Percentiles rank a stretch among this genome's conserved stretches.
phyloP scores from a whole-genome alignment of 202 grass and related monocot species.

The Panicum virgatum region DNA sequence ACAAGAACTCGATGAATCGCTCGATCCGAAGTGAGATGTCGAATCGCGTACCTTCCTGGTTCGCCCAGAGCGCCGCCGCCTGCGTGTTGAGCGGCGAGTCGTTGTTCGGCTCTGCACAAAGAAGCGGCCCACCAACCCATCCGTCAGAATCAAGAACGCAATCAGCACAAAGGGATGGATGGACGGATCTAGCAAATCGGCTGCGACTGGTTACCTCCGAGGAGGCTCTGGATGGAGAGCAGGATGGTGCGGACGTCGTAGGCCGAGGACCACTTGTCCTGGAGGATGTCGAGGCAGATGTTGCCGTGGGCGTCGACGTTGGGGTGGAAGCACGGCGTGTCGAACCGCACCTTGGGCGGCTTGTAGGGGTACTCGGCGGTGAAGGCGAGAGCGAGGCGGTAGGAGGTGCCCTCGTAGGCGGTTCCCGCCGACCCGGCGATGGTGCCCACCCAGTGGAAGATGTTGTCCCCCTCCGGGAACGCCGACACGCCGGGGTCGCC shows the following conservation, averaged over 20 bases:
- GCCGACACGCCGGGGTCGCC: slow-evolving; percentile 88
- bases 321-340: slow-evolving; percentile 82
- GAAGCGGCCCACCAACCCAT: background rate
- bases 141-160: background rate
- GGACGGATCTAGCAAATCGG: background rate
- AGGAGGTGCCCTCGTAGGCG: slow-evolving; percentile 73
- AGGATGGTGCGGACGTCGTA: slow-evolving; percentile 99
- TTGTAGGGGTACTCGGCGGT: slow-evolving; percentile 87
- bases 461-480: slow-evolving; percentile 93
- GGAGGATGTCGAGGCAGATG: slow-evolving; percentile 95
- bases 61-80: slow-evolving; percentile 85
- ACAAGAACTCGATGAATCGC: background rate
- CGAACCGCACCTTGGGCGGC: slow-evolving; percentile 91
- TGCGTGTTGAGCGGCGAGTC: slow-evolving; percentile 90
- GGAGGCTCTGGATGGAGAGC: slow-evolving; percentile 89
- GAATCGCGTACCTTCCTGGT: slow-evolving; percentile 71
- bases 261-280: slow-evolving; percentile 96
- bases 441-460: slow-evolving; percentile 87
- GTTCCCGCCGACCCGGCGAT: slow-evolving; percentile 78
- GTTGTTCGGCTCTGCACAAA: slow-evolving; percentile 84
- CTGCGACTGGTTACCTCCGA: slow-evolving; percentile 53
- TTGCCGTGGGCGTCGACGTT: slow-evolving; percentile 89
- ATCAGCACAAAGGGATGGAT: background rate
- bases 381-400: slow-evolving; percentile 78
- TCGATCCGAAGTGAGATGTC: background rate